Base-by-base conservation (phyloP, 148 eudicot genomes). In the Chenopodium suecicum region DNA sequence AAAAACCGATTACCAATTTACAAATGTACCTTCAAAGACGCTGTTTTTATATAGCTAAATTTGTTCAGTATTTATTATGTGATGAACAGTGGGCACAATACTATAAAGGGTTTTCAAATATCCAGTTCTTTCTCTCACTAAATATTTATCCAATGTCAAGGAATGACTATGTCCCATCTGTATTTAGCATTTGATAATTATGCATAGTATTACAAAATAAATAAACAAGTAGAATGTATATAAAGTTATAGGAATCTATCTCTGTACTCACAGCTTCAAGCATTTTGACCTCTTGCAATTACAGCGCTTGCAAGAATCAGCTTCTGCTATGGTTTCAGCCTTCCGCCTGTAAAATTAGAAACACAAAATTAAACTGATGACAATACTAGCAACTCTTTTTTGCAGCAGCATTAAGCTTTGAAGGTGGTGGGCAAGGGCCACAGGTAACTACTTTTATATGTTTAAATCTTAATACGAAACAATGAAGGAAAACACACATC, bases 271-370 rank as follows among this genome's bases (percentile, higher is more conserved):
- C 90, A 88, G 88, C 78, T 88, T 88, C 81, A 88, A 83, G 84
- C 90, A 88, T 75, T 88, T 88, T n/a, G 90, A 85, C 83, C 88
- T 85, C 79, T 83, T 88, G 76, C 90, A 88, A 76, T 88, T 88
- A 44, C 90, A 88, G 52, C 90, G 86, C 84, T 85, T 88, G 79
- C 90, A 88, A 52, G 81, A 79, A 17, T 87, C 87, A 77, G 76
- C 12, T 74, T 85, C 90, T 73, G 68, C 88, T 5, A 20, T 76
- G 68, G 32, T 66, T 29, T 83, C 90, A 44, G 77, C 62, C 80
- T 81, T 85, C 79, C 16, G 60, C 84, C 88, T 85, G 84, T 60
- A 81, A 9, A 73, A 37, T 44, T 54, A 41, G 41, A 75, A 77
- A 12, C 13, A 77, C 19, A 63, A 73, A 29, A 75, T 63, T 69